phyloP scores from a whole-genome alignment of 1,284 basidiomycete species.

The Ustilago shanxiensis region DNA sequence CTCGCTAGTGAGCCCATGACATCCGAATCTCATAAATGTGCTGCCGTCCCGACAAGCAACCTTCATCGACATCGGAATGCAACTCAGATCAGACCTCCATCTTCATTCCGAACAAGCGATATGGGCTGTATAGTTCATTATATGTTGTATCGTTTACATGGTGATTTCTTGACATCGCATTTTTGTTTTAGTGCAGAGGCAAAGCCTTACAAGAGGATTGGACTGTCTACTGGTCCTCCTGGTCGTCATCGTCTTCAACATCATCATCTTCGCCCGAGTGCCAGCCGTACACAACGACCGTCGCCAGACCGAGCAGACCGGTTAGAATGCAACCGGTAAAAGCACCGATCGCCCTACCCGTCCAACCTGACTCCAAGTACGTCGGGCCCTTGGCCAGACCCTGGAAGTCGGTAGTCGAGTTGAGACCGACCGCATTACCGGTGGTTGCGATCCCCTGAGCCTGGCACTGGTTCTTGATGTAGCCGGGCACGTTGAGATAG shows the following conservation, averaged over 20 bases:
- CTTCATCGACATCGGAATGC: not conserved
- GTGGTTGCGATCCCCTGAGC: slow-evolving; percentile 74
- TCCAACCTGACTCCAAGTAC: slow-evolving; percentile 60
- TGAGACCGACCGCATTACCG: slow-evolving; percentile 64
- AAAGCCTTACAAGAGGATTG: not conserved
- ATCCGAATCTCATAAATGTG: no score
- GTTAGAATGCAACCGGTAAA: slow-evolving; percentile 87
- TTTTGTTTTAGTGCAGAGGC: not conserved
- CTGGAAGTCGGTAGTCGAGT: slow-evolving; percentile 60
- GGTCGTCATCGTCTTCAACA: slow-evolving; percentile 45
- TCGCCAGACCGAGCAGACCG: slow-evolving; percentile 82
- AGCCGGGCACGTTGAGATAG: slow-evolving; percentile 75
- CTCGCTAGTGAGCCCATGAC: not conserved
- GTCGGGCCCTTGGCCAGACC: slow-evolving; percentile 39
- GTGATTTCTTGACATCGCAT: not conserved
- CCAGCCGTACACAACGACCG: slow-evolving; percentile 81
- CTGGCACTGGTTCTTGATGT: slow-evolving; percentile 79
- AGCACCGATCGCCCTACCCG: slow-evolving; percentile 76
- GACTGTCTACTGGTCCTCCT: slow-evolving; percentile 28
- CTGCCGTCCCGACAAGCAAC: not conserved
- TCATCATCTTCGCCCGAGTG: slow-evolving; percentile 38
- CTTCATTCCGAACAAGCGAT: not conserved
- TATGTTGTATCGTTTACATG: slow-evolving; percentile 4
- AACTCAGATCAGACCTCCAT: not conserved
- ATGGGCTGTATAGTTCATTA: not conserved